Conservation (phyloP, 495 filamentous ascomycete species). For the Eremomyces bilateralis region DNA sequence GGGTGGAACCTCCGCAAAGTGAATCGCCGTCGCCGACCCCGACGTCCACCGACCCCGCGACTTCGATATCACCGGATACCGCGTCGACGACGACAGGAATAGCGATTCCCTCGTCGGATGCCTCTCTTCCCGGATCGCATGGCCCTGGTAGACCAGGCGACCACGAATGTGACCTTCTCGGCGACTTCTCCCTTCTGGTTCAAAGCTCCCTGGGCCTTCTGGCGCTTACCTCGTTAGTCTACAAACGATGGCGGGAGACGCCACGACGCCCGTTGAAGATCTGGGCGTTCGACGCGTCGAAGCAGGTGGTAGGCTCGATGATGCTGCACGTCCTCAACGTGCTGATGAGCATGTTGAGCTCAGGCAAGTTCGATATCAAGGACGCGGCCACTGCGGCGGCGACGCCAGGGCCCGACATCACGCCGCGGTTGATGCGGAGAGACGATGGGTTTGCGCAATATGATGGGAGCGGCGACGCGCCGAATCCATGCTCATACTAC, state of each 20-base stretch:
- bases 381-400: conserved; percentile 2
- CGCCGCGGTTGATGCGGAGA: conserved; percentile 3
- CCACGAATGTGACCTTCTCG: conserved; percentile 64
- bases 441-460: conserved; percentile 5
- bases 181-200: conserved; percentile 69
- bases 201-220: conserved; percentile 72
- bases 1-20: too few species aligned
- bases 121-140: conserved; percentile 5
- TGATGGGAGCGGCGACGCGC: conserved; percentile 32
- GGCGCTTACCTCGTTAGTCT: conserved; percentile 69
- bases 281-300: conserved; percentile 91
- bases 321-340: conserved; percentile 83
- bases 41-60: too few species aligned
- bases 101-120: neutral
- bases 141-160: conserved; percentile 19
- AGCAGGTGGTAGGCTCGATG: conserved; percentile 88
- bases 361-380: conserved; percentile 39
- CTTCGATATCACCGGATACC: conserved; percentile 2
- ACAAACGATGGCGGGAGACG: conserved; percentile 77
- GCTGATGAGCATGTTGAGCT: conserved; percentile 84
- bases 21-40: conserved; percentile 5
- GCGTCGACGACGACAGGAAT: neutral
- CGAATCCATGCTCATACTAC: conserved; percentile 95
- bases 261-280: conserved; percentile 83
- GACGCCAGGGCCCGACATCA: conserved; percentile 1